phyloP scores from a whole-genome alignment of 164 flowering plant species.

The Chloranthus sessilifolius region DNA sequence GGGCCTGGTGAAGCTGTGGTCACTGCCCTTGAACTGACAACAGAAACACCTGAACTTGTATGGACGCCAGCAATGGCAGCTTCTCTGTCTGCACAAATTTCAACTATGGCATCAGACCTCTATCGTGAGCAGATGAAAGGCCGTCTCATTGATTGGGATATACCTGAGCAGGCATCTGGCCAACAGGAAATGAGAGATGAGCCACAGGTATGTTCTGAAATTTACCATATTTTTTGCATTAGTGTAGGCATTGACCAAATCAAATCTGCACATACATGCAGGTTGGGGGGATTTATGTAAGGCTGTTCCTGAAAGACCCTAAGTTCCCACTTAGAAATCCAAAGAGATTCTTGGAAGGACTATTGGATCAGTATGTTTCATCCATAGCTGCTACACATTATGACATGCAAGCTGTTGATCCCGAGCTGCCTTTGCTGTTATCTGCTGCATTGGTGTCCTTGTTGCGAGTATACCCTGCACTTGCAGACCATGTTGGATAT shows the following conservation, averaged over 20 bases:
- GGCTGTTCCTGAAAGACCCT: constrained; percentile 95
- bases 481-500: constrained; percentile 96
- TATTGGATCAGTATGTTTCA: constrained; percentile 89
- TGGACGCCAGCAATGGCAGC: constrained; percentile 99
- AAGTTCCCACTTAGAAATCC: constrained; percentile 99
- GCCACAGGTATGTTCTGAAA: constrained; percentile 63
- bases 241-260: neutral
- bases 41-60: constrained; percentile 99
- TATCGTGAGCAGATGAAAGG: constrained; percentile 96
- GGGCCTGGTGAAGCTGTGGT: constrained; percentile 99
- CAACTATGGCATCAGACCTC: constrained; percentile 90
- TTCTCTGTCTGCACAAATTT: constrained; percentile 86
- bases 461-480: constrained; percentile 94
- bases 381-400: constrained; percentile 92
- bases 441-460: constrained; percentile 96
- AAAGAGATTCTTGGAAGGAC: constrained; percentile 95
- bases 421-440: constrained; percentile 89
- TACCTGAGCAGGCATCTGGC: constrained; percentile 89
- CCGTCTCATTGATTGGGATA: constrained; percentile 94
- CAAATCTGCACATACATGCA: constrained; percentile 21
- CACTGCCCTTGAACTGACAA: constrained; percentile 78
- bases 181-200: constrained; percentile 99
- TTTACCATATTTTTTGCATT: constrained; percentile 1
- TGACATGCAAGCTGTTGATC: constrained; percentile 66
- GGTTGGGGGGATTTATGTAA: constrained; percentile 99